Evolutionary conservation across 2,329 filamentous ascomycete genomes (phyloP).

Genomic region (Fusarium anthophilum): DNA sequence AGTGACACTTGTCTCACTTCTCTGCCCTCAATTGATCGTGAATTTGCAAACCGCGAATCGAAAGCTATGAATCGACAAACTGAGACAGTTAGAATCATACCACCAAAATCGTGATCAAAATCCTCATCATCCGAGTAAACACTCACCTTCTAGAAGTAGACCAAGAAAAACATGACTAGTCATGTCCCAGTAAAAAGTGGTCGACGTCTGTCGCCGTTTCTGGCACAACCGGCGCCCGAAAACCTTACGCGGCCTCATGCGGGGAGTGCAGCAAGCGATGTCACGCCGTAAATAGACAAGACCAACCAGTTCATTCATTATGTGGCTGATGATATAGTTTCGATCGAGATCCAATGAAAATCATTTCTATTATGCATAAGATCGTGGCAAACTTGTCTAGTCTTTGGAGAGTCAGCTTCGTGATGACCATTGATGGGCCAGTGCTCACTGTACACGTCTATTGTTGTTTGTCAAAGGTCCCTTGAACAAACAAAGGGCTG

Average conservation of each 20-base stretch:
- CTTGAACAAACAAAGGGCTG: neutral
- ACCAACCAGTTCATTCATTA: neutral
- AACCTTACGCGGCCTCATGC: slow-evolving; percentile 17
- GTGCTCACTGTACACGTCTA: slow-evolving; percentile 2
- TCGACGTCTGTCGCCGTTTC: slow-evolving; percentile 25
- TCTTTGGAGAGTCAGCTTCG: slow-evolving; percentile 4
- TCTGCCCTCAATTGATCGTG: neutral
- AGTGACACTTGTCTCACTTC: slow-evolving; percentile 16
- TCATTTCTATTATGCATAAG: slow-evolving; percentile 10
- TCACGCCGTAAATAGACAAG: slow-evolving; percentile 1
- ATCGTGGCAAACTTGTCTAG: slow-evolving; percentile 9
- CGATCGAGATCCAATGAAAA: slow-evolving; percentile 14
- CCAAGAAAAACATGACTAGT: neutral
- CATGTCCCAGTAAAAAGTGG: neutral
- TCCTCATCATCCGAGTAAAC: slow-evolving; percentile 6
- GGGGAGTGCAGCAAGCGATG: slow-evolving; percentile 12
- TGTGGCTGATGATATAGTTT: slow-evolving; percentile 6
- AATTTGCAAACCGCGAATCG: neutral
- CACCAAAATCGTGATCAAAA: neutral
- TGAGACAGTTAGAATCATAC: slow-evolving; percentile 5
- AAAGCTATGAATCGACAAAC: neutral
- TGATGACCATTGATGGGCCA: neutral
- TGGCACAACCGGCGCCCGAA: neutral
- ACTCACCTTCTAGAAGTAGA: slow-evolving; percentile 14
- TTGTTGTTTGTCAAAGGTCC: neutral